These are phyloP conservation scores for Stenocarpella maydis DNA, from an alignment of 2,329 filamentous ascomycete genomes.

Conservation along the genomic window DNA sequence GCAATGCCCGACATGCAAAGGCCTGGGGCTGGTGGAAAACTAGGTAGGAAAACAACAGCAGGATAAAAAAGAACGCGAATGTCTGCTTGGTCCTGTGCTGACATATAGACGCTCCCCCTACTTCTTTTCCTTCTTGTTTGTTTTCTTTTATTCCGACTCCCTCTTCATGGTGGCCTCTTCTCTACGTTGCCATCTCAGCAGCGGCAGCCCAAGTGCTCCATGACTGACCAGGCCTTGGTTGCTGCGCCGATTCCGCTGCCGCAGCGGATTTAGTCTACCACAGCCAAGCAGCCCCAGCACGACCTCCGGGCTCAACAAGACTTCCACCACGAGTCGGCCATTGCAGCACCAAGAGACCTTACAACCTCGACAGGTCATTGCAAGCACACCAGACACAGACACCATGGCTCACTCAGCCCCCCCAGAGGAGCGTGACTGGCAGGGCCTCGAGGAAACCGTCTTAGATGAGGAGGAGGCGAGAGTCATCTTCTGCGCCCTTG, in stretches of 20 bases:
- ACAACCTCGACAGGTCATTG: slow-evolving; percentile 13
- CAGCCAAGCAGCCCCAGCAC: not conserved
- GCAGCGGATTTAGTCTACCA: slow-evolving; percentile 11
- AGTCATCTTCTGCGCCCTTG: slow-evolving; percentile 82
- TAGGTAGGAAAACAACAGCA: slow-evolving; percentile 6
- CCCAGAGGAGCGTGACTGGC: slow-evolving; percentile 58
- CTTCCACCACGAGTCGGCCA: not conserved
- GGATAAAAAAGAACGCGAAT: slow-evolving; percentile 17
- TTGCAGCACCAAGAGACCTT: not conserved
- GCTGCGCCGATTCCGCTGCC: slow-evolving; percentile 7
- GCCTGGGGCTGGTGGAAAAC: not conserved
- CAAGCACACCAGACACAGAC: slow-evolving; percentile 9
- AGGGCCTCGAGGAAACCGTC: slow-evolving; percentile 69
- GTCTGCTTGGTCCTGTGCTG: slow-evolving; percentile 16
- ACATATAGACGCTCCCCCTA: not conserved
- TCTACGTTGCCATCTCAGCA: not conserved
- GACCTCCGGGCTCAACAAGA: slow-evolving; percentile 4
- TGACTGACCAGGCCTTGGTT: slow-evolving; percentile 18
- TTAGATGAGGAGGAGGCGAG: slow-evolving; percentile 81
- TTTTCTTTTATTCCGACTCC: not conserved
- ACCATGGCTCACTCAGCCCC: slow-evolving; percentile 18
- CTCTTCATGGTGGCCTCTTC: not conserved
- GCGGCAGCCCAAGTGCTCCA: slow-evolving; percentile 4
- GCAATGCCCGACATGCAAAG: slow-evolving; percentile 1
- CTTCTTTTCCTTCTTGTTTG: not conserved